A percentile compares a stretch with the other conserved stretches of the same genome.
Conservation (phyloP, 495 filamentous ascomycete genomes). For the Tuber calosporum region DNA sequence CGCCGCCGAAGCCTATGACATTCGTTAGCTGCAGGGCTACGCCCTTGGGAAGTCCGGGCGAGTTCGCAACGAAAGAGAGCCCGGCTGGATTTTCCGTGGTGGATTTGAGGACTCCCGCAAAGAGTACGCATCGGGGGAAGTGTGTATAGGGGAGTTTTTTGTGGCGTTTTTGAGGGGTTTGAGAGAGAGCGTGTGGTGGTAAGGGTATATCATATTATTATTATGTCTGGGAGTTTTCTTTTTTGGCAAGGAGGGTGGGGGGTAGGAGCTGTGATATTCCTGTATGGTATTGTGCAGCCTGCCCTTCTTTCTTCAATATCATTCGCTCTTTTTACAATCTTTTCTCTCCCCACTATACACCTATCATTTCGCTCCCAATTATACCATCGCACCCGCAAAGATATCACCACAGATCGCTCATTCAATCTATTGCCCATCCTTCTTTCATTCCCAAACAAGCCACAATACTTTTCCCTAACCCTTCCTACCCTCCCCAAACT, state of each 20-base stretch:
- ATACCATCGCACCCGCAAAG: not conserved
- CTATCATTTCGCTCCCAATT: not conserved
- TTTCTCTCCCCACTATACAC: not conserved
- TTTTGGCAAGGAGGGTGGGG: not conserved
- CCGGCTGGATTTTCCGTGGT: constrained; percentile 19
- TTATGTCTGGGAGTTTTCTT: not conserved
- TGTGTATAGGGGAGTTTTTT: not conserved
- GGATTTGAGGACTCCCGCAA: constrained; percentile 21
- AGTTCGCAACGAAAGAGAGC: not conserved
- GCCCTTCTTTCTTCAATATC: not conserved
- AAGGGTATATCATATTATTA: no score
- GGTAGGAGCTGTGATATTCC: not conserved
- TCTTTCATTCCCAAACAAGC: not conserved
- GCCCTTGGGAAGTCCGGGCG: constrained; percentile 11
- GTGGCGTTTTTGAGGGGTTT: not conserved
- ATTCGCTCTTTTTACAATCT: not conserved
- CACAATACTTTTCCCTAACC: not conserved
- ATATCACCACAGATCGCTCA: not conserved
- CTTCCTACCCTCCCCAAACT: not conserved
- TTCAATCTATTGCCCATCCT: not conserved
- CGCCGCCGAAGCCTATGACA: constrained; percentile 25
- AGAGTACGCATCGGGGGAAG: not conserved
- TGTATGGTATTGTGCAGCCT: not conserved
- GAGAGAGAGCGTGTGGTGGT: not conserved
- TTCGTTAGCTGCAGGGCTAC: constrained; percentile 17